Base-by-base conservation (phyloP, 306 rosid genomes). In the Coriaria nepalensis region DNA sequence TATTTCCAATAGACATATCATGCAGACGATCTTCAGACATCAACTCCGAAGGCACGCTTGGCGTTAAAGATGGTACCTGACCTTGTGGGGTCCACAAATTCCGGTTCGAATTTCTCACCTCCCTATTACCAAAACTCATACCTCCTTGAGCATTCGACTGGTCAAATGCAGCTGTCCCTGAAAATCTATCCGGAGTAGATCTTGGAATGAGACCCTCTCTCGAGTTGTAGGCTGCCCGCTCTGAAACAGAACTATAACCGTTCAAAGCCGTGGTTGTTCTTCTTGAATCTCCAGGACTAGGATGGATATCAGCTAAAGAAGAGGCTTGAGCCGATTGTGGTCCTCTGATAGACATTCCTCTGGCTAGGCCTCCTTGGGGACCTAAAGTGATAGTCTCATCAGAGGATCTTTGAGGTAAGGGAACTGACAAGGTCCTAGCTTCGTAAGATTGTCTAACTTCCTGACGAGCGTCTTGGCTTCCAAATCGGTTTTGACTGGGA, bases 261-360 rank as follows among this genome's bases (percentile, higher is more conserved):
- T 92, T 86, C 58, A 52, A 56, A 66, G 75, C 78, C 10, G 53
- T 45, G 10, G 73, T 7, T 64, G 64, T 49, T 75, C 81, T 80
- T 68, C 82, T 70, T 34, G 80, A 46, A 37, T 80, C 93, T 37
- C 67, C 77, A 54, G 52, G 45, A 55, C 47, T 45, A 13, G 73
- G 46, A 44, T 57, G 40, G 33, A 55, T 43, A 48, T 87, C 96
- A 50, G 79, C 55, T 32, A 45, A 53, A 6, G 78, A 44, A 4
- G 74, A 41, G 59, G 68, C 37, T 11, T 83, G 49, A 57, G 73
- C 53, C 45, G 78, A 56, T 33, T 80, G 70, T 46, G 93, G 62
- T 55, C 96, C 99, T 72, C 94, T 82, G n/a, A 41, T 62, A 56
- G 96, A 79, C 96, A 92, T 92, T 68, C 94, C 99, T 75, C 81